A percentile compares a stretch with the other conserved stretches of the same genome.
phyloP scores from a whole-genome alignment of 2,329 filamentous ascomycete genomes.

The Fonsecaea erecta region DNA sequence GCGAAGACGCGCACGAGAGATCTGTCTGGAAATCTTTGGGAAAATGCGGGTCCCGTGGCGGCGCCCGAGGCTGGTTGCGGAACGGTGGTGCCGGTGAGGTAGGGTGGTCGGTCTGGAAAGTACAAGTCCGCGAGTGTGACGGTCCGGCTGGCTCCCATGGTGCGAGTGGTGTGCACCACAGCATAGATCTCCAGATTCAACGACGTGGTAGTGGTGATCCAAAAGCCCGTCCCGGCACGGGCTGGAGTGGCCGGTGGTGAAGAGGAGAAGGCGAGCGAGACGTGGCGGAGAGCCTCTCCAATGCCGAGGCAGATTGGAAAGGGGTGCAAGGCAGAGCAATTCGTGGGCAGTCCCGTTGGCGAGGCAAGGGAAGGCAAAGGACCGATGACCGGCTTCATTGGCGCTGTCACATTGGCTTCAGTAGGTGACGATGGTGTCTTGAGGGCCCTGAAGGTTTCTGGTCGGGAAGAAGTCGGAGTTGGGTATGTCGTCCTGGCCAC shows the following conservation, averaged over 20 bases:
- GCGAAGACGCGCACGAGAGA: not conserved
- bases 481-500: not conserved
- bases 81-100: slow-evolving; percentile 13
- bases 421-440: not conserved
- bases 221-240: not conserved
- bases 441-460: not conserved
- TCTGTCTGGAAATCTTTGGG: not conserved
- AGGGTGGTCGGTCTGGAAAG: slow-evolving; percentile 24
- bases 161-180: not conserved
- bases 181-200: slow-evolving; percentile 10
- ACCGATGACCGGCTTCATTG: slow-evolving; percentile 15
- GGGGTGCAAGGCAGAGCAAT: not conserved
- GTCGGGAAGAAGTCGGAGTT: not conserved
- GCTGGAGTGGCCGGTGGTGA: not conserved
- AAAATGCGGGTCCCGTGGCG: not conserved
- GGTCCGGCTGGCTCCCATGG: not conserved
- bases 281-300: slow-evolving; percentile 5
- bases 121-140: slow-evolving; percentile 26
- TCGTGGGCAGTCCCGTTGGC: not conserved
- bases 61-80: not conserved
- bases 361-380: not conserved
- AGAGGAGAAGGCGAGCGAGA: slow-evolving; percentile 10
- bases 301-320: slow-evolving; percentile 15
- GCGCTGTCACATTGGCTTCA: not conserved
- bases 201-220: not conserved